A percentile compares a stretch with the other conserved stretches of the same genome.
Evolutionary conservation across 192 early-diverging fungal species (phyloP).

Genomic region (Chytriomyces sp.): DNA sequence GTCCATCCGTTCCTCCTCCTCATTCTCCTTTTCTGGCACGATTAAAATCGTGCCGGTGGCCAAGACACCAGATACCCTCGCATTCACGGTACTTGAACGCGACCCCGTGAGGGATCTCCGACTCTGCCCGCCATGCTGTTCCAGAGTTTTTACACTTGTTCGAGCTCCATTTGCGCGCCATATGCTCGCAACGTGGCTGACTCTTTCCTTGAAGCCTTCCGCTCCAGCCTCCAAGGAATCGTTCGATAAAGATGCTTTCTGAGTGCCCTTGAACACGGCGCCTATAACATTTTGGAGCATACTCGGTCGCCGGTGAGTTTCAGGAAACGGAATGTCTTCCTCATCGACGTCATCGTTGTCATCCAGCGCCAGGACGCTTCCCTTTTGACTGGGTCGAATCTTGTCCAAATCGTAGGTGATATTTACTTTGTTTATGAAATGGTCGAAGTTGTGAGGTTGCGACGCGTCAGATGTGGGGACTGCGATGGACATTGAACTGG

Average conservation of each 20-base stretch:
- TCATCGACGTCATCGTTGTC: not conserved
- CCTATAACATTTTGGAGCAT: not conserved
- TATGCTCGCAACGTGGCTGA: no score
- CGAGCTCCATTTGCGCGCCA: no score
- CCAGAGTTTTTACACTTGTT: no score
- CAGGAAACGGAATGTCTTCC: not conserved
- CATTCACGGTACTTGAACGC: no score
- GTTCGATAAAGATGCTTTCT: not conserved
- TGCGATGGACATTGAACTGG: no score
- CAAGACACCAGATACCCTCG: no score
- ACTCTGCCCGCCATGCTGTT: no score
- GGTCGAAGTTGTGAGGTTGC: not conserved
- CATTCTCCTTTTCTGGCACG: no score
- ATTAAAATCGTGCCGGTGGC: no score
- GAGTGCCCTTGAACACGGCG: not conserved
- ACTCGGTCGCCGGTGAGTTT: not conserved
- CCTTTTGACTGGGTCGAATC: not conserved
- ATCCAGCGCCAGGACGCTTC: not conserved
- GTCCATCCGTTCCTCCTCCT: no score
- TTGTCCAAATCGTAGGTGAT: slow-evolving; percentile 13
- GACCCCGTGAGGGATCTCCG: no score
- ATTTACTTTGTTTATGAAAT: slow-evolving; percentile 9
- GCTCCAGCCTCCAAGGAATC: not conserved
- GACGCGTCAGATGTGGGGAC: no score
- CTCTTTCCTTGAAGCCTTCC: not conserved